Evolutionary conservation across 768 basidiomycete genomes (phyloP), one percentile per base, ranked within the genome.

Genomic region (Inosperma sp.): DNA sequence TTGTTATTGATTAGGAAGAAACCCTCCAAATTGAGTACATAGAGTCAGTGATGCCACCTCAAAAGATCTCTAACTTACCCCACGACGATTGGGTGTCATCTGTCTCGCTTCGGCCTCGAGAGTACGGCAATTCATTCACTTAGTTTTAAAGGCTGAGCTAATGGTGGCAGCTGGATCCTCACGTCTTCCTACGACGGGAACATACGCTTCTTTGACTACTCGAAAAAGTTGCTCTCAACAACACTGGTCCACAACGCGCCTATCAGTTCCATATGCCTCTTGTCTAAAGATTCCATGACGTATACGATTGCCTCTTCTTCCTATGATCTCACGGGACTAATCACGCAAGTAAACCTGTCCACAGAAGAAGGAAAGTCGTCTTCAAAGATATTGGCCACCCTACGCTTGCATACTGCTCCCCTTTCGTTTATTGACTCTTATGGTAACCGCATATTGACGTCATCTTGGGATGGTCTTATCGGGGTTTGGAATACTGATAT

Each of bases 81-180:
- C 88, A 93, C 55, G 86, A 97, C 47, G 93, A 97, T 56, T 98
- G 95, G 95, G 88, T 96, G 1, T 93, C 91, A 2, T 83, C 84
- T 13, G 78, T 91, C 16, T 83, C 81, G 5, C 85, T 81, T 62
- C 66, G 74, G 55, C 61, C 80, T 41, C 69, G 72, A 52, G 78
- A 78, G 85, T 87, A 53, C 36, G 65, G 59, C 19, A 22, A 40
- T 34, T 34, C 19, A 23, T 17, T 13, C 4, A 12, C 33, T 12
- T 42, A 17, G 48, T 30, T 12, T 9, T 43, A 17, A 25, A 10
- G 55, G 40, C 46, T 50, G n/a, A 30, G 56, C 35, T 22, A 48
- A 52, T 31, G n/a, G 17, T 17, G 46, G 3, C 49, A 91, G 88
- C 31, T 73, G 81, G 53, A 82, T 93, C 62, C 56, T 92, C 3